Conservation (phyloP, 257 asterid genomes). For the Leptodermis oblonga region DNA sequence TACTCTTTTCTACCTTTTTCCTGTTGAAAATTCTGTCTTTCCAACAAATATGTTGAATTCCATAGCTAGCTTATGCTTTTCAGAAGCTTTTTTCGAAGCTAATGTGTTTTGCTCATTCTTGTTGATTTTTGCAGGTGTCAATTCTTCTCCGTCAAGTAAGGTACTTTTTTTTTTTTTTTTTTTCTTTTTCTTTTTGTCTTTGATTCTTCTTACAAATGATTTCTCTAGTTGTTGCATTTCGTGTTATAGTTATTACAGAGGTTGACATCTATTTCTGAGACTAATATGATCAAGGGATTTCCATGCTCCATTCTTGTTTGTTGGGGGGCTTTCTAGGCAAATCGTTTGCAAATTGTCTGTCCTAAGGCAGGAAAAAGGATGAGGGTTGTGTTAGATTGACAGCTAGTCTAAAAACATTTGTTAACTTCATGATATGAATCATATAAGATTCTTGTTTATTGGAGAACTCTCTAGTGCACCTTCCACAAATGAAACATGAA, state of each 20-base stretch:
- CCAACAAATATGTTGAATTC: not conserved
- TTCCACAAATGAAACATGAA: not conserved
- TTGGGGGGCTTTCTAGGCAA: no score
- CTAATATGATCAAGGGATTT: not conserved
- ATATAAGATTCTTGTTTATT: no score
- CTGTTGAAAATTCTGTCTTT: not conserved
- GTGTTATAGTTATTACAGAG: not conserved
- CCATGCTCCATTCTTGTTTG: no score
- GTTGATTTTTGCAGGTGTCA: conserved; percentile 42
- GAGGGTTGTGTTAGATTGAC: no score
- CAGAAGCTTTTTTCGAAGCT: no score
- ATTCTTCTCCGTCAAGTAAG: conserved; percentile 48
- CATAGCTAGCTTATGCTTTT: not conserved
- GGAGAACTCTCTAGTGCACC: not conserved
- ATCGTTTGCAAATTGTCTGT: no score
- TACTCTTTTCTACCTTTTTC: not conserved
- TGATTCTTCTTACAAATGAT: conserved; percentile 6
- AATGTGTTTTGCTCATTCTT: conserved; percentile 22
- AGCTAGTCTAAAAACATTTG: no score
- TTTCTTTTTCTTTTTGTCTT: no score
- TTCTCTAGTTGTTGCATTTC: not conserved
- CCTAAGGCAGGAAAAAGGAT: no score
- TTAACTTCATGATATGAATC: no score
- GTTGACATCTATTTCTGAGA: not conserved
- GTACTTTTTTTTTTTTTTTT: conserved; percentile 44